Percentiles rank a stretch among this genome's conserved stretches.
Evolutionary conservation across 2,329 filamentous ascomycete genomes (phyloP).

Genomic region (Eurotiales sp.): DNA sequence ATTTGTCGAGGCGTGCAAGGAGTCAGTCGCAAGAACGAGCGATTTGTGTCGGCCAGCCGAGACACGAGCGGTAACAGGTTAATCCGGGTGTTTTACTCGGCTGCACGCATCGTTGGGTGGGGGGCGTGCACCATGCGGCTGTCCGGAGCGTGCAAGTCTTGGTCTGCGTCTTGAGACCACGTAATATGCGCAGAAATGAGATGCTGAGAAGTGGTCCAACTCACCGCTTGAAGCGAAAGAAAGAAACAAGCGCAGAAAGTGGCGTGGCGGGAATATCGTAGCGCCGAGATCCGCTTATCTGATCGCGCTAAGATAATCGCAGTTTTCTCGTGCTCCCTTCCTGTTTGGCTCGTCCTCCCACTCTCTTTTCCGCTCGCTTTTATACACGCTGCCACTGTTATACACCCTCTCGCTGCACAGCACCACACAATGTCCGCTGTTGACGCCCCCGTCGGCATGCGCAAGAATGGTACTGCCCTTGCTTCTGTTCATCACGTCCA

Average conservation of each 20-base stretch:
- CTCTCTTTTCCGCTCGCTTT: no score
- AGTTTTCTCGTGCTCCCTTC: slow-evolving; percentile 5
- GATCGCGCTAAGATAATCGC: slow-evolving; percentile 40
- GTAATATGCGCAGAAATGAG: no score
- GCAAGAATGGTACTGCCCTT: slow-evolving; percentile 68
- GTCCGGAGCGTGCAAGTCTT: no score
- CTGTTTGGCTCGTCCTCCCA: background rate
- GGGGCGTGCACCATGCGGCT: no score
- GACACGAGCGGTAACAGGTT: background rate
- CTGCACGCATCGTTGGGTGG: slow-evolving; percentile 9
- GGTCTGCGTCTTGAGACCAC: no score
- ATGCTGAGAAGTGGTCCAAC: background rate
- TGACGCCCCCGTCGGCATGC: slow-evolving; percentile 59
- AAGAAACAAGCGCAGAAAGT: no score
- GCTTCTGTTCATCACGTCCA: background rate
- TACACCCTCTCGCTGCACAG: background rate
- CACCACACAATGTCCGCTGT: slow-evolving; percentile 43
- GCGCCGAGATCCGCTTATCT: slow-evolving; percentile 41
- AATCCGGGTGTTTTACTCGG: slow-evolving; percentile 8
- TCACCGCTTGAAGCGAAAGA: background rate
- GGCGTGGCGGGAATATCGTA: slow-evolving; percentile 14
- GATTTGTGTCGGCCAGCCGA: slow-evolving; percentile 3
- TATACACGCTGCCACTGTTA: no score
- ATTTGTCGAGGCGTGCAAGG: no score
- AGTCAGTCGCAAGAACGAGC: background rate